Percentiles rank a stretch among this genome's conserved stretches.
Conservation (phyloP, 192 early-diverging fungal species). For the Rhizophagus prolifer region DNA sequence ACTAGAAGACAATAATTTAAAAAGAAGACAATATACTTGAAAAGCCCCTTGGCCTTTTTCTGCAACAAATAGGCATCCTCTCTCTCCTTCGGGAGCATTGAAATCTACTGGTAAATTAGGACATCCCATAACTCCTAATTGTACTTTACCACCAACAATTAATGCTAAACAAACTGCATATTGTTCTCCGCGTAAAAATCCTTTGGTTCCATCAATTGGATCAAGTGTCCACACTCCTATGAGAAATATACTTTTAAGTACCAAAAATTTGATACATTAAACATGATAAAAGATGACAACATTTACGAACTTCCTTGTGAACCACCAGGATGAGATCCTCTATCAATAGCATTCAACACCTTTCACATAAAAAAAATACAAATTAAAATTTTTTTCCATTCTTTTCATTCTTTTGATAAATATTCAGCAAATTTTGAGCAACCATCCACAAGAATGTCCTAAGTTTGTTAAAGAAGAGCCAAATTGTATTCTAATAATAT, state of each 20-base stretch:
- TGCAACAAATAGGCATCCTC: constrained; percentile 84
- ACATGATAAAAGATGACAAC: not conserved
- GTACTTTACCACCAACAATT: constrained; percentile 84
- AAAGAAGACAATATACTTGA: constrained; percentile 55
- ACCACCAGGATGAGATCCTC: constrained; percentile 55
- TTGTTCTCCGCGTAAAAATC: constrained; percentile 96
- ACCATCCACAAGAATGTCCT: too few relatives aligned
- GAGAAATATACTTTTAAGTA: not conserved
- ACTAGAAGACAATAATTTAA: not conserved
- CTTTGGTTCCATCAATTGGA: constrained; percentile 97
- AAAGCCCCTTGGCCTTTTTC: constrained; percentile 88
- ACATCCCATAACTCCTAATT: constrained; percentile 87
- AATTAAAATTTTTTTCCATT: not conserved
- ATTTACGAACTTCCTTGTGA: constrained; percentile 26
- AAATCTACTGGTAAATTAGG: constrained; percentile 73
- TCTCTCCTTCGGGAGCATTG: constrained; percentile 59
- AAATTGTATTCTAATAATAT: not conserved
- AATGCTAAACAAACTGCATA: constrained; percentile 95
- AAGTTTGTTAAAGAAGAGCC: too few relatives aligned
- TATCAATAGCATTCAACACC: constrained; percentile 87
- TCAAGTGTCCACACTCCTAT: constrained; percentile 82
- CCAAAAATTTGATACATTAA: not conserved
- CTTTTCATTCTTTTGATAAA: too few relatives aligned
- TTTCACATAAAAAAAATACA: constrained; percentile 33
- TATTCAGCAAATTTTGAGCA: too few relatives aligned